A percentile compares a stretch with the other conserved stretches of the same genome.
phyloP scores from a whole-genome alignment of 805 yeast species.

The Kluyveromyces lactis region DNA sequence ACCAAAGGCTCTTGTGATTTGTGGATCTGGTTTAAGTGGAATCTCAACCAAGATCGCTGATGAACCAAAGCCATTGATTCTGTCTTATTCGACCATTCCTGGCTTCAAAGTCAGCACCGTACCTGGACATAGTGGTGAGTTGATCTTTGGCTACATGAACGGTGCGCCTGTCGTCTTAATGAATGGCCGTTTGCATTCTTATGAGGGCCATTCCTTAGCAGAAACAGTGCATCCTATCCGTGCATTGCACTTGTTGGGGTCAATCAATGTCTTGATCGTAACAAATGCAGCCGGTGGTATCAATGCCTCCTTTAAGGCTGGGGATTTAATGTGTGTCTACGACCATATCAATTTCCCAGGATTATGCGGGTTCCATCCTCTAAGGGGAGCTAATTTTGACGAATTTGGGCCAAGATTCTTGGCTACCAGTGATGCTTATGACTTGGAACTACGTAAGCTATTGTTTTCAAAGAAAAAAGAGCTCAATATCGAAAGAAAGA shows the following conservation, averaged over 20 bases:
- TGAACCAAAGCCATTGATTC: conserved; percentile 35
- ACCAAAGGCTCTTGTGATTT: conserved; percentile 72
- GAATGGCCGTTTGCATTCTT: conserved; percentile 89
- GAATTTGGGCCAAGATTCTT: conserved; percentile 79
- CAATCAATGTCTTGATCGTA: conserved; percentile 52
- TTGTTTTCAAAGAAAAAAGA: conserved; percentile 48
- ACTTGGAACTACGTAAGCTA: conserved; percentile 55
- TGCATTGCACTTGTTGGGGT: conserved; percentile 54
- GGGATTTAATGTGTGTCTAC: conserved; percentile 83
- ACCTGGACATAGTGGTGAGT: conserved; percentile 79
- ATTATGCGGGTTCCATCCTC: conserved; percentile 76
- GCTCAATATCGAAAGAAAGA: conserved; percentile 42
- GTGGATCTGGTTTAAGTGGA: conserved; percentile 94
- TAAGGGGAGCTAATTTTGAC: conserved; percentile 78
- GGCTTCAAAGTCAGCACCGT: conserved; percentile 79
- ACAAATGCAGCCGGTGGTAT: conserved; percentile 98
- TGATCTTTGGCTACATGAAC: conserved; percentile 69
- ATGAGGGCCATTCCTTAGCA: conserved; percentile 82
- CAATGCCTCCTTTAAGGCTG: conserved; percentile 57
- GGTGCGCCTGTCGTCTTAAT: conserved; percentile 78
- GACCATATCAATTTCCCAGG: conserved; percentile 94
- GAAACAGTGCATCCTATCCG: conserved; percentile 84
- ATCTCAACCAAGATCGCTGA: conserved; percentile 44
- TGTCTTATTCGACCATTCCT: conserved; percentile 66
- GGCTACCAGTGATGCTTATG: conserved; percentile 87